Base-by-base conservation (phyloP, 768 basidiomycete species). In the Boletus rex-veris region DNA sequence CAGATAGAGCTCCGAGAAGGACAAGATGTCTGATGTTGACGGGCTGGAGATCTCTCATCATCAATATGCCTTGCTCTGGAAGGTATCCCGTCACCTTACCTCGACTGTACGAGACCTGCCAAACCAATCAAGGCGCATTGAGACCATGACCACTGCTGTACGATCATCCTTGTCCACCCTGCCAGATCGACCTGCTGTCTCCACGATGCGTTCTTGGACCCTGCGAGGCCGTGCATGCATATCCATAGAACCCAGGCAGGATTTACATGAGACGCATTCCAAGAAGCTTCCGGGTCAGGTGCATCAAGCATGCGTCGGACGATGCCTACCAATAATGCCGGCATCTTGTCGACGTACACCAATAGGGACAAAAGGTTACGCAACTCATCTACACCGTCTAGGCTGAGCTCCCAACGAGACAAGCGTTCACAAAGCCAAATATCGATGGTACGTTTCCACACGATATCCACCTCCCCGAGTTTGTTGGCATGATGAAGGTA, bases 111-210 rank as follows among this genome's bases (percentile, higher is more conserved):
- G 8, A 88, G 72, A 30, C 70, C 68, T 1, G 77, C 78, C 16
- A 90, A 63, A 4, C 82, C 85, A 31, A 73, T 71, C 15, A 92
- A 64, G 5, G 81, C 82, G 52, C 73, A 69, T 7, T 77, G 75
- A 7, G 82, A 84, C 79, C 78, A 82, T 5, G 71, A 69, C 86
- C 88, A 92, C 39, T 71, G 74, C 43, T 71, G 67, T 0, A 78
- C 63, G 18, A 77, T 72, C 33, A 64, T 68, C 45, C 54, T 70
- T 2, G 74, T 74, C 86, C 87, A 90, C 3, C 51, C 42, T 2
- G 52, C 60, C 7, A 88, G 24, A 50, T 88, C 77, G 1, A 82
- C 72, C 28, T 70, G 62, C 4, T 69, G 67, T 1, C 59, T 61
- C 83, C 85, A 86, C 58, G 82, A 77, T 4, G 63, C 56, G 19